Conservation (phyloP, 164 flowering plant species). For the Echeveria elegans region DNA sequence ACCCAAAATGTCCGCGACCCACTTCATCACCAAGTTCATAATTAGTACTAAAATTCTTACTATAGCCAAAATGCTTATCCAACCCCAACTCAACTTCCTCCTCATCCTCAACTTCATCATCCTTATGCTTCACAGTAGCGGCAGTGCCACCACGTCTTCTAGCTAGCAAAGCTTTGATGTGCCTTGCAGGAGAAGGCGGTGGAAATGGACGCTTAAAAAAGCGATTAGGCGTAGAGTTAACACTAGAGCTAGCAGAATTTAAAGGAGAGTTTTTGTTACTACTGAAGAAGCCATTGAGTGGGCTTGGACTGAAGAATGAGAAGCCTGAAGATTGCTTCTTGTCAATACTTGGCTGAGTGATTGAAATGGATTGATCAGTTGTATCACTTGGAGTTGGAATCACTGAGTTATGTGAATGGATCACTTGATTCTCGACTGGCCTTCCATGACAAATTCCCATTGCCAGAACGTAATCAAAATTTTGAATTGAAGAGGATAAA, state of each 20-base stretch:
- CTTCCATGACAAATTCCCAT: constrained; percentile 5
- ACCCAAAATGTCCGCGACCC: constrained; percentile 12
- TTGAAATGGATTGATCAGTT: background rate
- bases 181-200: constrained; percentile 18
- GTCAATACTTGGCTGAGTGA: background rate
- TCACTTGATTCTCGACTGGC: background rate
- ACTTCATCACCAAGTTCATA: constrained; percentile 11
- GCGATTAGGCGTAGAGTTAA: constrained; percentile 13
- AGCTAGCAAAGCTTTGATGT: constrained; percentile 13
- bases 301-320: constrained; percentile 8
- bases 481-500: background rate
- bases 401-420: constrained; percentile 1
- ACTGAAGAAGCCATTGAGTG: background rate
- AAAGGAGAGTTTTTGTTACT: constrained; percentile 6
- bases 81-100: background rate
- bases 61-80: constrained; percentile 8
- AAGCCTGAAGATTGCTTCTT: constrained; percentile 2
- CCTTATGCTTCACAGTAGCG: background rate
- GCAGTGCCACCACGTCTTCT: constrained; percentile 8
- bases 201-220: constrained; percentile 17
- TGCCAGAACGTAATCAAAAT: background rate
- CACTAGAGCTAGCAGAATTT: constrained; percentile 4
- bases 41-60: constrained; percentile 5
- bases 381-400: background rate
- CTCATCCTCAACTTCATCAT: background rate